phyloP scores from a whole-genome alignment of 805 yeast species.

The Scheffersomyces spartinae region DNA sequence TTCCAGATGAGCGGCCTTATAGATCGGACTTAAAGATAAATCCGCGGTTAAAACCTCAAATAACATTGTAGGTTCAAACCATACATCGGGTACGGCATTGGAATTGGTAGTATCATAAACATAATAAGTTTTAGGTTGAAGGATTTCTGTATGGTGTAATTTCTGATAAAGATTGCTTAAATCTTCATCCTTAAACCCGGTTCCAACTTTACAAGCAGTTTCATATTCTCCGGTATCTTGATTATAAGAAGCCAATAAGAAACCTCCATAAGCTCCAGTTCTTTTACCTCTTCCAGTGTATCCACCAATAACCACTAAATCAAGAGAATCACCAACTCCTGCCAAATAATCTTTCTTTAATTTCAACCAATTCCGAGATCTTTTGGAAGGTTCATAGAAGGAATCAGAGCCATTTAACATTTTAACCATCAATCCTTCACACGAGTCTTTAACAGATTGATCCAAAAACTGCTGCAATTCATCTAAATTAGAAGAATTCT shows the following conservation, averaged over 20 bases:
- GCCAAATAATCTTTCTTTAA: conserved; percentile 88
- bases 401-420: conserved; percentile 73
- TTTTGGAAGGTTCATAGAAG: conserved; percentile 84
- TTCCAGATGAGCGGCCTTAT: conserved; percentile 68
- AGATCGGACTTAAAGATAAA: conserved; percentile 76
- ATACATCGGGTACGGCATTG: conserved; percentile 76
- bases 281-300: conserved; percentile 90
- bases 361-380: conserved; percentile 93
- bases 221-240: conserved; percentile 88
- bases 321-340: conserved; percentile 94
- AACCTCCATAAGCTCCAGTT: conserved; percentile 93
- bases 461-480: conserved; percentile 81
- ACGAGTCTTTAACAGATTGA: conserved; percentile 76
- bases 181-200: conserved; percentile 88
- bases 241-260: conserved; percentile 80
- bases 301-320: conserved; percentile 88
- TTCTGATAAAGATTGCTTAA: conserved; percentile 47
- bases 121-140: conserved; percentile 54
- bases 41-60: conserved; percentile 92
- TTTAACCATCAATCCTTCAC: conserved; percentile 96
- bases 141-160: conserved; percentile 56
- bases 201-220: conserved; percentile 93
- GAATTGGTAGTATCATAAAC: conserved; percentile 49
- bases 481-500: conserved; percentile 56
- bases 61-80: conserved; percentile 80